A percentile compares a stretch with the other conserved stretches of the same genome.
Evolutionary conservation across 257 asterid genomes (phyloP).

Genomic region (Nicotiana tomentosiformis): DNA sequence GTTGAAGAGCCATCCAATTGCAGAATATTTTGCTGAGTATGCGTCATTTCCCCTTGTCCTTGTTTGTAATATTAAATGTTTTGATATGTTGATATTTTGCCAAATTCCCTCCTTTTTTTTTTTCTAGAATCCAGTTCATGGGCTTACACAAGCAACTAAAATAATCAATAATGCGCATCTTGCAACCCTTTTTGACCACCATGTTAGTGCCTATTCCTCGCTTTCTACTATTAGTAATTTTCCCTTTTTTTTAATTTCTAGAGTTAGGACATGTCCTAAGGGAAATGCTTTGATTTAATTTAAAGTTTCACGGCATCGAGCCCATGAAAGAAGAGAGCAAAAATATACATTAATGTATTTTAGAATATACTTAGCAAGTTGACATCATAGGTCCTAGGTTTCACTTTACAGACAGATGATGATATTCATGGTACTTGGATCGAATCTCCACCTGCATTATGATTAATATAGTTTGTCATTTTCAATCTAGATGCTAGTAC

Average conservation of each 20-base stretch:
- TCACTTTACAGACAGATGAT: conserved; percentile 34
- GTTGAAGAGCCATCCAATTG: conserved; percentile 8
- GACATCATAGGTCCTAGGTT: conserved; percentile 33
- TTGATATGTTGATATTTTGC: conserved; percentile 7
- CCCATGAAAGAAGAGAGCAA: conserved; percentile 31
- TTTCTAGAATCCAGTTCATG: conserved; percentile 37
- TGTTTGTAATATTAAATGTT: conserved; percentile 12
- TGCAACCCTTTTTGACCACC: conserved; percentile 39
- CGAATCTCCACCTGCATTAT: background rate
- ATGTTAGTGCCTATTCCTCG: conserved; percentile 38
- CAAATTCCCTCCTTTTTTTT: background rate
- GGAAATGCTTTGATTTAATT: background rate
- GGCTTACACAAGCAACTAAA: conserved; percentile 19
- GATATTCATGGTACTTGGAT: conserved; percentile 20
- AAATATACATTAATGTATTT: background rate
- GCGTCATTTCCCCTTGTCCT: conserved; percentile 24
- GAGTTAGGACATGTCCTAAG: background rate
- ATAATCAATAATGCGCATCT: background rate
- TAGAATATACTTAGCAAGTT: conserved; percentile 20
- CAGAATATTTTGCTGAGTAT: conserved; percentile 10
- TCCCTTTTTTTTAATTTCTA: background rate
- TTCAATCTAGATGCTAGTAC: background rate
- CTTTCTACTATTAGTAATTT: conserved; percentile 46
- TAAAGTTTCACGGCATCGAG: conserved; percentile 25
- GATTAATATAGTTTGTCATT: background rate